Evolutionary conservation across 257 asterid genomes (phyloP).

Genomic region (Pogostemon cablin): DNA sequence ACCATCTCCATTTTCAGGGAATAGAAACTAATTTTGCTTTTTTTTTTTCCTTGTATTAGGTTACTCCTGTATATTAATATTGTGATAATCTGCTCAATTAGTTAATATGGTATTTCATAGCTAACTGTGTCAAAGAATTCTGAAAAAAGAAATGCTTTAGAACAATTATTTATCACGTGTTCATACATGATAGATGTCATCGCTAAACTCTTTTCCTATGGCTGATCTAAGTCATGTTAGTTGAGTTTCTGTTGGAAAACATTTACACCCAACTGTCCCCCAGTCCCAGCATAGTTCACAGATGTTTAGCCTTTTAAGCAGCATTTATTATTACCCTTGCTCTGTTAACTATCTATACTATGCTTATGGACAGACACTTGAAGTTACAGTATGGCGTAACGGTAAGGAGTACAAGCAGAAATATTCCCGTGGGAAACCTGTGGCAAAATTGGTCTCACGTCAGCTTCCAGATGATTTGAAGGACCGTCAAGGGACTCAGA

Average conservation of each 20-base stretch:
- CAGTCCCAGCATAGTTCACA: background rate
- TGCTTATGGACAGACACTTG: constrained; percentile 61
- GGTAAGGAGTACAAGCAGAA: constrained; percentile 87
- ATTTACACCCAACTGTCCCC: background rate
- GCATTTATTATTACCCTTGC: constrained; percentile 17
- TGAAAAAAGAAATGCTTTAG: background rate
- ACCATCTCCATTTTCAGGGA: background rate
- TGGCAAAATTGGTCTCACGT: constrained; percentile 52
- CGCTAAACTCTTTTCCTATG: background rate
- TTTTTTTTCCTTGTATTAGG: background rate
- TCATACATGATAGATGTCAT: background rate
- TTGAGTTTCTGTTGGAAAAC: background rate
- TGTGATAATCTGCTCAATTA: background rate
- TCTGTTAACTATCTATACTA: constrained; percentile 21
- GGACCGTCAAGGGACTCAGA: constrained; percentile 68
- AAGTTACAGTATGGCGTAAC: constrained; percentile 92
- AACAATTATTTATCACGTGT: background rate
- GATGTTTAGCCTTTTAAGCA: background rate
- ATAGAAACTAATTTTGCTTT: background rate
- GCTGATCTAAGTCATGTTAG: too few relatives aligned
- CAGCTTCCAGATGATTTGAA: constrained; percentile 66
- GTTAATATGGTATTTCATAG: constrained; percentile 6
- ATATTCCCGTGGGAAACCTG: constrained; percentile 90
- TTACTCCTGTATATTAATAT: background rate
- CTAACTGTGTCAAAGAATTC: too few relatives aligned